Evolutionary conservation across 106 monocot species (phyloP).

Genomic region (Ottelia alismoides): DNA sequence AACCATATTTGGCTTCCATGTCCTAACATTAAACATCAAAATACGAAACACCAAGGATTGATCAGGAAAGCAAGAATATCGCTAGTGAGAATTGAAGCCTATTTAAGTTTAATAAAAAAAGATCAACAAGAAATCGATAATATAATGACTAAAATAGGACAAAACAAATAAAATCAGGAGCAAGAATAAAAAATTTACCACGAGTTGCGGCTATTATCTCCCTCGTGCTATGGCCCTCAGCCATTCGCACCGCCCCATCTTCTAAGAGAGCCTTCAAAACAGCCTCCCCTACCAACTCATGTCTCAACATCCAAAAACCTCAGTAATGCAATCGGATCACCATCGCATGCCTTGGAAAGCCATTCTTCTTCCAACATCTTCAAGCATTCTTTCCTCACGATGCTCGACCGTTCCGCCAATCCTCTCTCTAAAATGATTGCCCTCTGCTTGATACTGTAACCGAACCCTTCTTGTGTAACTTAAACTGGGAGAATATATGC

Average conservation of each 20-base stretch:
- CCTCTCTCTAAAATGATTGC: conserved; percentile 81
- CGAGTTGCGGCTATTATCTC: conserved; percentile 26
- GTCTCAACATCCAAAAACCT: conserved; percentile 91
- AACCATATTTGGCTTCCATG: too few relatives aligned
- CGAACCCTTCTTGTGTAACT: too few relatives aligned
- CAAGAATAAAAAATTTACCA: too few relatives aligned
- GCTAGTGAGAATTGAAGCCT: too few relatives aligned
- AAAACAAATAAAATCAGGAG: too few relatives aligned
- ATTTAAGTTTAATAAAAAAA: too few relatives aligned
- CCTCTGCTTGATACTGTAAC: conserved; percentile 76
- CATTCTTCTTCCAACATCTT: conserved; percentile 93
- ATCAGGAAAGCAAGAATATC: too few relatives aligned
- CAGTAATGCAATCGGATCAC: conserved; percentile 56
- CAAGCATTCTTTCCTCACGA: conserved; percentile 60
- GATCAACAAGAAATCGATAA: too few relatives aligned
- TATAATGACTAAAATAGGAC: too few relatives aligned
- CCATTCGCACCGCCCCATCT: conserved; percentile 30
- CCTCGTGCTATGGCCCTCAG: conserved; percentile 48
- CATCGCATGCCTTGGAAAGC: conserved; percentile 58
- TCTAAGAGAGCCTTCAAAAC: conserved; percentile 66
- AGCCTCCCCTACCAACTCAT: conserved; percentile 71
- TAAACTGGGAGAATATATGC: too few relatives aligned
- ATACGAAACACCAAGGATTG: too few relatives aligned
- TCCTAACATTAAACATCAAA: too few relatives aligned
- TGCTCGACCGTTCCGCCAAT: conserved; percentile 58